Base-by-base conservation (phyloP, 352 stramenopile genomes). In the Aphanomyces invadans region DNA sequence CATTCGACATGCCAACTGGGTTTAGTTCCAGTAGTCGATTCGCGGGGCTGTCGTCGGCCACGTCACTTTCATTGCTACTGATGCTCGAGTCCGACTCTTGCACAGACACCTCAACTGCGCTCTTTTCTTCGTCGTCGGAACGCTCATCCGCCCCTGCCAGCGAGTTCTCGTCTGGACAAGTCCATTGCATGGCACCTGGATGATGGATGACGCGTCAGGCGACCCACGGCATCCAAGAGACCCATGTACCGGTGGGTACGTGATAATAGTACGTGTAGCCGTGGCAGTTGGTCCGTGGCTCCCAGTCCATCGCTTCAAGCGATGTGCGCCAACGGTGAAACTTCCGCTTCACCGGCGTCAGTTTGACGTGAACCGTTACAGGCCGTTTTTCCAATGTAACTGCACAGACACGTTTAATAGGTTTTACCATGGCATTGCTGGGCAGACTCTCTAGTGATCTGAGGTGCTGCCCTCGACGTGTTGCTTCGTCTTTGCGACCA, bases 261-360 rank as follows among this genome's bases (percentile, higher is more conserved):
- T 64, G 17, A 21, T 51, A 45, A 21, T 64, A 64, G 23, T 64
- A 64, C 4, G 55, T 64, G 38, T 64, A 64, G 12, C 55, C 55
- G 28, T 52, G 55, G n/a, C 33, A 23, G 55, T 64, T 64, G 9
- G n/a, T 51, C 17, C 55, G 15, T 10, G 33, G 31, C 29, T 64
- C 55, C 55, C 55, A 64, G 10, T 45, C 38, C 33, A 52, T 62
- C 2, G 25, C 38, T 26, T 21, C 10, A n/a, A n/a, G n/a, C 36
- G 7, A 42, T 42, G 36, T 15, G 36, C 7, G 7, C 36, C 7
- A 15, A 15, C 7, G 7, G 15, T 42, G 36, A 42, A 42, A 42
- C 36, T 42, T 7, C 36, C 36, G 36, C 15, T 7, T 42, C 36
- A 42, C 7, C 36, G 36, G n/a, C n/a, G n/a, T n/a, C n/a, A n/a